These are phyloP conservation scores for Eleusine indica DNA, from an alignment of 176 grass and related monocot species.

Conservation along the genomic window DNA sequence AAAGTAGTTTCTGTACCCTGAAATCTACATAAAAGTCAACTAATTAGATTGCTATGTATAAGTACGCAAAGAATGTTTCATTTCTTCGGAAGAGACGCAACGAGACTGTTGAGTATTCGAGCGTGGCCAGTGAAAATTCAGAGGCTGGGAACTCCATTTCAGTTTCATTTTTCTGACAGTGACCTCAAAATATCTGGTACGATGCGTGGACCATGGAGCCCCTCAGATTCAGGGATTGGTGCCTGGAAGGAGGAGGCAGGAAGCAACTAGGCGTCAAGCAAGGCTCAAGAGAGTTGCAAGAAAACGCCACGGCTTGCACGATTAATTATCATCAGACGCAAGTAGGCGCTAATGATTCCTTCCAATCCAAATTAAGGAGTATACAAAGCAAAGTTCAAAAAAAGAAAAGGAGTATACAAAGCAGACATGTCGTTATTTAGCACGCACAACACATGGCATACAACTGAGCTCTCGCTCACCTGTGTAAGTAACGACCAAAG, in stretches of 20 bases:
- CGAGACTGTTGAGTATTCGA: background rate
- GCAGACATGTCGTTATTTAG: background rate
- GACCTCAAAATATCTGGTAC: constrained; percentile 23
- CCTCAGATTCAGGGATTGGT: constrained; percentile 10
- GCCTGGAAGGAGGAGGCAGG: constrained; percentile 49
- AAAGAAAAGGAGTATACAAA: background rate
- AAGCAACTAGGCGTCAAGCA: constrained; percentile 46
- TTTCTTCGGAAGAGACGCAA: constrained; percentile 25
- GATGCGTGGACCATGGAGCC: constrained; percentile 11
- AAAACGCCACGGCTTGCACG: constrained; percentile 15
- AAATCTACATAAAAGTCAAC: background rate
- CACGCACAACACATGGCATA: constrained; percentile 36
- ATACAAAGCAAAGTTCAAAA: background rate
- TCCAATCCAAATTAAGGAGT: constrained; percentile 21
- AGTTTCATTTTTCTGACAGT: background rate
- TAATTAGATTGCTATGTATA: background rate
- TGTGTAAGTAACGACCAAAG: background rate
- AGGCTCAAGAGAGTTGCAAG: constrained; percentile 12
- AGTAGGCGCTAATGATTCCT: constrained; percentile 30
- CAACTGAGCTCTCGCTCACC: background rate
- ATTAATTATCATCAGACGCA: constrained; percentile 30
- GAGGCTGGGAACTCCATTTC: background rate
- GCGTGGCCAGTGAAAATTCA: background rate
- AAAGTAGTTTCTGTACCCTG: background rate
- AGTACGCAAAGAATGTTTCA: constrained; percentile 22